These are phyloP conservation scores for Coemansia sp. DNA, from an alignment of 192 early-diverging fungal species.

Conservation along the genomic window DNA sequence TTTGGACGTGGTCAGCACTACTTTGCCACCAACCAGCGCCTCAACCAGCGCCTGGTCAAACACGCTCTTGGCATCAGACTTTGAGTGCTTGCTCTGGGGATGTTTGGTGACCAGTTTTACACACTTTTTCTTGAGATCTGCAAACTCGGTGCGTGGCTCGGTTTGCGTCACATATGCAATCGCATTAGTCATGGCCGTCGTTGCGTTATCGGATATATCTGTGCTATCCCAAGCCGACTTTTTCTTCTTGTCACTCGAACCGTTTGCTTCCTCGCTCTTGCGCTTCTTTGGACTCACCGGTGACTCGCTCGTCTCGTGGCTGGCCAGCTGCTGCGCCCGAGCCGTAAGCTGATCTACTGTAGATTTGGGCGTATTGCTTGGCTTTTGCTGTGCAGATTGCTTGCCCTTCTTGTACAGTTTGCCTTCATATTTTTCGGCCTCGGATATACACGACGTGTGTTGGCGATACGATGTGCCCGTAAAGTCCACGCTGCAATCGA, in stretches of 20 bases:
- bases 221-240: slow-evolving; percentile 26
- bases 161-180: slow-evolving; percentile 14
- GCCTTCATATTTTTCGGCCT: slow-evolving; percentile 90
- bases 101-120: slow-evolving; percentile 31
- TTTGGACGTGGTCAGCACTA: slow-evolving; percentile 4
- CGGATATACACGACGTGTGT: slow-evolving; percentile 89
- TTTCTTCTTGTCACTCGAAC: slow-evolving; percentile 17
- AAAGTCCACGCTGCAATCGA: slow-evolving; percentile 90
- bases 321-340: slow-evolving; percentile 21
- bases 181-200: slow-evolving; percentile 26
- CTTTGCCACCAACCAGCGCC: slow-evolving; percentile 27
- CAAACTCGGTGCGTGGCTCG: slow-evolving; percentile 13
- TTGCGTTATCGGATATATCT: slow-evolving; percentile 13
- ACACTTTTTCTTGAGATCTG: slow-evolving; percentile 34
- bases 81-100: slow-evolving; percentile 16
- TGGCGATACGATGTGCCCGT: slow-evolving; percentile 68
- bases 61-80: slow-evolving; percentile 29
- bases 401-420: slow-evolving; percentile 31
- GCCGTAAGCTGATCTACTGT: slow-evolving; percentile 44
- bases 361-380: slow-evolving; percentile 11
- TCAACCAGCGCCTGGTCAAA: slow-evolving; percentile 33
- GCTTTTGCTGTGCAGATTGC: neutral
- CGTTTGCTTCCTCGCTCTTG: slow-evolving; percentile 12
- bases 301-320: neutral
- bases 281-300: slow-evolving; percentile 13